phyloP scores from a whole-genome alignment of 495 filamentous ascomycete species.

The Penicillium subrubescens region DNA sequence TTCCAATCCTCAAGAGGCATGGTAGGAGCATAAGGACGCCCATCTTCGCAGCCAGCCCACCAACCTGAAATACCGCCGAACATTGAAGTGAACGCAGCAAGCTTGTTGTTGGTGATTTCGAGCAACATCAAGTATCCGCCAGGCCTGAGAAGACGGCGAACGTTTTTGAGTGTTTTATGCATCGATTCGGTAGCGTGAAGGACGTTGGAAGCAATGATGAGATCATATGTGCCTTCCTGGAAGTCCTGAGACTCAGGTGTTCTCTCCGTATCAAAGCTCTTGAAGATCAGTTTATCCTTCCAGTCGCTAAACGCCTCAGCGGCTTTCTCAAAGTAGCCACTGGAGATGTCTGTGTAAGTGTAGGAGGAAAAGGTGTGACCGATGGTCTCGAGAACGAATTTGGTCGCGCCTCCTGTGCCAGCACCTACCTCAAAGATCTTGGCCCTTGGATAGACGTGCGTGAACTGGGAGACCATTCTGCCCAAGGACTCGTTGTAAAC shows the following conservation, averaged over 20 bases:
- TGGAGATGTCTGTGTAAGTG: slow-evolving; percentile 54
- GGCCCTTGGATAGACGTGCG: slow-evolving; percentile 29
- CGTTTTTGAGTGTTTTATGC: slow-evolving; percentile 9
- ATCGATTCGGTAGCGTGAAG: slow-evolving; percentile 25
- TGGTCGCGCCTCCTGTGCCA: slow-evolving; percentile 36
- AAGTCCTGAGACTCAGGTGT: slow-evolving; percentile 42
- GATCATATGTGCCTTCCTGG: slow-evolving; percentile 40
- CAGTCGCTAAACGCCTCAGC: slow-evolving; percentile 14
- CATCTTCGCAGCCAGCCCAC: not conserved
- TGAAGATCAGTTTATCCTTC: slow-evolving; percentile 39
- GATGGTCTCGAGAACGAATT: slow-evolving; percentile 20
- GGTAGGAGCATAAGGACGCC: not conserved
- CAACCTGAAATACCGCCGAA: not conserved
- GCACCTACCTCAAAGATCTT: not conserved
- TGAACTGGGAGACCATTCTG: slow-evolving; percentile 32
- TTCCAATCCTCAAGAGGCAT: not conserved
- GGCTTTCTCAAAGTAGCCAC: slow-evolving; percentile 42
- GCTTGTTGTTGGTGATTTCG: not conserved
- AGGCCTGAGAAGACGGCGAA: slow-evolving; percentile 44
- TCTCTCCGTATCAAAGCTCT: slow-evolving; percentile 42
- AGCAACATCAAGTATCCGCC: slow-evolving; percentile 39
- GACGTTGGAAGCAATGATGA: slow-evolving; percentile 10
- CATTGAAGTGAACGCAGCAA: not conserved
- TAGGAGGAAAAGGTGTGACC: slow-evolving; percentile 30
- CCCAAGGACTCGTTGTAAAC: slow-evolving; percentile 7